These are phyloP conservation scores for Apiospora kogelbergensis DNA, from an alignment of 2,329 filamentous ascomycete genomes.

Conservation along the genomic window DNA sequence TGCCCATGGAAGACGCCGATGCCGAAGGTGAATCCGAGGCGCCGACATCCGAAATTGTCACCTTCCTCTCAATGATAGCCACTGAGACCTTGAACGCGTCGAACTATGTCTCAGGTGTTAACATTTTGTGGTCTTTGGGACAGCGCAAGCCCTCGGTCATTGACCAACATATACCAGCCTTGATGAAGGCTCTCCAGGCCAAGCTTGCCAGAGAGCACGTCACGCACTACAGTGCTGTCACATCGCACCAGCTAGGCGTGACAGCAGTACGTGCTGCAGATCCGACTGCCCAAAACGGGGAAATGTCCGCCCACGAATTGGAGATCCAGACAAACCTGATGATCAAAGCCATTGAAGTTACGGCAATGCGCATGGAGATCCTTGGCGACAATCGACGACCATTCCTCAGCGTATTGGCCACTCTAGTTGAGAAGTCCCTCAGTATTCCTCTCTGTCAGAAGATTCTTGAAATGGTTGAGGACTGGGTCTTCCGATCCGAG, in stretches of 20 bases:
- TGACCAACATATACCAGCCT: slow-evolving; percentile 79
- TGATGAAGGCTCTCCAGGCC: slow-evolving; percentile 91
- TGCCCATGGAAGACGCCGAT: slow-evolving; percentile 72
- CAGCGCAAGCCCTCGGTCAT: slow-evolving; percentile 83
- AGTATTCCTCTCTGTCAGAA: slow-evolving; percentile 87
- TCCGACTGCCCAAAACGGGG: slow-evolving; percentile 51
- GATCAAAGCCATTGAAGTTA: slow-evolving; percentile 91
- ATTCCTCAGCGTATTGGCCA: slow-evolving; percentile 92
- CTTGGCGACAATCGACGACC: slow-evolving; percentile 88
- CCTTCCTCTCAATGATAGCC: slow-evolving; percentile 79
- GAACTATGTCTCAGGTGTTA: slow-evolving; percentile 86
- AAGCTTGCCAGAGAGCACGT: slow-evolving; percentile 95
- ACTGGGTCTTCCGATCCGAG: slow-evolving; percentile 93
- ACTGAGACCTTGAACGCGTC: slow-evolving; percentile 81
- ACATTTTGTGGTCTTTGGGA: slow-evolving; percentile 89
- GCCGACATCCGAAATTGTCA: slow-evolving; percentile 82
- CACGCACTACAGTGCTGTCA: slow-evolving; percentile 64
- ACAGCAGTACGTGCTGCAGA: slow-evolving; percentile 47
- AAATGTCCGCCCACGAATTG: slow-evolving; percentile 73
- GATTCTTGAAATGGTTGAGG: slow-evolving; percentile 89
- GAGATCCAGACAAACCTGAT: slow-evolving; percentile 90
- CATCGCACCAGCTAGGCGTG: slow-evolving; percentile 48
- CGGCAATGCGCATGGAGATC: slow-evolving; percentile 87
- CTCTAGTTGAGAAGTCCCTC: slow-evolving; percentile 91
- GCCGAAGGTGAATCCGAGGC: slow-evolving; percentile 82